A percentile compares a stretch with the other conserved stretches of the same genome.
These are phyloP conservation scores for Immersiella caudata DNA, from an alignment of 495 filamentous ascomycete genomes.

Conservation along the genomic window DNA sequence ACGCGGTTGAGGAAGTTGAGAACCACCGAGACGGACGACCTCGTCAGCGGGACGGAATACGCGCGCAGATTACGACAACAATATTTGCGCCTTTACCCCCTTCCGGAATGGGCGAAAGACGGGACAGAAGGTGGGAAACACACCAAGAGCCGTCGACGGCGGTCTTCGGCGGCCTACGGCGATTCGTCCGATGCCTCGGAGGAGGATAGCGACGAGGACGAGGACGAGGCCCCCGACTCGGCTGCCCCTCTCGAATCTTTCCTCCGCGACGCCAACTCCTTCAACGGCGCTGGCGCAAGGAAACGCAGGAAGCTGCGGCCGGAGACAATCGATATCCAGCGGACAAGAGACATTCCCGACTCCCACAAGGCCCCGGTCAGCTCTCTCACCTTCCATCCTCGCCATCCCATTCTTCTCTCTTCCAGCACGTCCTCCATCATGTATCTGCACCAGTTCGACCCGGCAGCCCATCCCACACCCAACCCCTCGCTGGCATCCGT, in stretches of 20 bases:
- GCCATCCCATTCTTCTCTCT: constrained; percentile 83
- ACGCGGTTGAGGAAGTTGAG: constrained; percentile 79
- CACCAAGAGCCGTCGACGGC: constrained; percentile 59
- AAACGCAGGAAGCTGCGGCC: constrained; percentile 72
- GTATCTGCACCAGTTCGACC: constrained; percentile 83
- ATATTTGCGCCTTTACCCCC: constrained; percentile 76
- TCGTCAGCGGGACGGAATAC: constrained; percentile 86
- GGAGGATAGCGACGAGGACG: constrained; percentile 62
- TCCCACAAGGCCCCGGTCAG: constrained; percentile 71
- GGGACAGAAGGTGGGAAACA: constrained; percentile 35
- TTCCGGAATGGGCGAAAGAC: constrained; percentile 73
- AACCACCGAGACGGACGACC: constrained; percentile 75
- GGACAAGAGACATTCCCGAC: constrained; percentile 55
- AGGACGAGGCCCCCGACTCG: constrained; percentile 60
- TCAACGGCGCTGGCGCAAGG: constrained; percentile 44
- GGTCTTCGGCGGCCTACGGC: constrained; percentile 48
- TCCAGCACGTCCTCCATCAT: constrained; percentile 82
- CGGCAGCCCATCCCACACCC: constrained; percentile 68
- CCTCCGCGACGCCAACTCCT: constrained; percentile 66
- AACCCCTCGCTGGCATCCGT: constrained; percentile 89
- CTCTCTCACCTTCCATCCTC: constrained; percentile 86
- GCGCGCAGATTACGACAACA: constrained; percentile 75
- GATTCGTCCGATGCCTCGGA: constrained; percentile 56
- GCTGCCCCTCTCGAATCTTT: constrained; percentile 77
- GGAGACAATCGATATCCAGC: constrained; percentile 83